Evolutionary conservation across 805 yeast species (phyloP), one percentile per base, ranked within the genome.

Genomic region (Hanseniaspora occidentalis): DNA sequence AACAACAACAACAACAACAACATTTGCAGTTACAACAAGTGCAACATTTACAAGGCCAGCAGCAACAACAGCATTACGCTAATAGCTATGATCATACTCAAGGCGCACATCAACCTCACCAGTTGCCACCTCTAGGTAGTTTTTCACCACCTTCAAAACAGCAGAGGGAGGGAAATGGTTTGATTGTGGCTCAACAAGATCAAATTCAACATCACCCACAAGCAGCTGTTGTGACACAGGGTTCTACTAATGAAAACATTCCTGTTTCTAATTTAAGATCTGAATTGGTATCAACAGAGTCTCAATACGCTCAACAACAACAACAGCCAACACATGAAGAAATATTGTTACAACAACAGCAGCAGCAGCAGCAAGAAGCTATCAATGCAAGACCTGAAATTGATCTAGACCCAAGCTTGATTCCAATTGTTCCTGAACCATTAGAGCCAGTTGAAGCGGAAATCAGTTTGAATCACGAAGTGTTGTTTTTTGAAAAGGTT

Each of bases 401-500:
- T 41, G 68, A 70, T 50, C 56, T 67, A 51, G 53, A 58, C 45
- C 88, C 94, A 2, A 76, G 88, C 9, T 66, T 86, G 41, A 79
- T 85, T 3, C 89, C 96, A 1, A 84, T 85, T 13, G 70, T 82
- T 19, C 94, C 95, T 1, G 94, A 85, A 54, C 95, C 95, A 2
- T 73, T 80, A 14, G 78, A 46, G 57, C 77, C 62, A 49, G 75
- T 42, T 61, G 76, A 51, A 60, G 70, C 66, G 43, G 62, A 67
- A 17, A 71, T 86, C 0, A 75, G 78, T 24, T 62, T 86, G 41
- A 71, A 77, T 45, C 95, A 86, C 52, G 98, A 92, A 60, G 75
- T 92, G 29, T 70, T 78, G 6, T 92, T 92, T 57, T 92, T 92
- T 54, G 97, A 92, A 58, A 81, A 79, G 54, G 95, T 84, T 25